A percentile compares a stretch with the other conserved stretches of the same genome.
Conservation (phyloP, 2,329 filamentous ascomycete genomes). For the Furcasterigmium sp. region DNA sequence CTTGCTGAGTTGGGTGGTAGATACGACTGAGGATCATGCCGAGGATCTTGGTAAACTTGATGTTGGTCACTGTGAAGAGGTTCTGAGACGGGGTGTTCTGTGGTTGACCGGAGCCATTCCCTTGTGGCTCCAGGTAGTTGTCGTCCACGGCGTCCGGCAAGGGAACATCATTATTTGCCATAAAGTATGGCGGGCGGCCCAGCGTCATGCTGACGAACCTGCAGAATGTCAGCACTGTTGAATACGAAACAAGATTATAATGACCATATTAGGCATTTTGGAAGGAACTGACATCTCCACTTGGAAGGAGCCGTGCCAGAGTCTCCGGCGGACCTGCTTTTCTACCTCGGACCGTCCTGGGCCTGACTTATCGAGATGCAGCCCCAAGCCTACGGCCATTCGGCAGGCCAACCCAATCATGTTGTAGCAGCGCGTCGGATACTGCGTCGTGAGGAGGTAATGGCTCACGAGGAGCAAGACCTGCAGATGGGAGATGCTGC, state of each 20-base stretch:
- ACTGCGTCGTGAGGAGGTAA: constrained; percentile 32
- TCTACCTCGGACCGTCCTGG: constrained; percentile 18
- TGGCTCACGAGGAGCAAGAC: constrained; percentile 30
- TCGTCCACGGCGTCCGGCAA: not conserved
- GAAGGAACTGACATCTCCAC: constrained; percentile 30
- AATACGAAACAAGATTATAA: too few species aligned
- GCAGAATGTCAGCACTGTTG: not conserved
- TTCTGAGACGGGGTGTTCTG: constrained; percentile 4
- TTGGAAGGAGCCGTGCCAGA: constrained; percentile 32
- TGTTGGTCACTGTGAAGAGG: constrained; percentile 13
- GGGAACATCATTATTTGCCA: not conserved
- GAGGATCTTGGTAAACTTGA: constrained; percentile 13
- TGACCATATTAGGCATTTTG: too few species aligned
- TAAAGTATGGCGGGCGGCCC: constrained; percentile 25
- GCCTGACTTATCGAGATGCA: constrained; percentile 24
- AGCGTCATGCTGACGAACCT: constrained; percentile 32
- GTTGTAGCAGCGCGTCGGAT: constrained; percentile 35
- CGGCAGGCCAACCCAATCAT: constrained; percentile 33
- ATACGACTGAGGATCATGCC: constrained; percentile 24
- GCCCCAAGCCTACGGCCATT: constrained; percentile 32
- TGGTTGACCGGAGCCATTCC: constrained; percentile 7
- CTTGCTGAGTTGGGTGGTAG: constrained; percentile 17
- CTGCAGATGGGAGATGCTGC: constrained; percentile 32
- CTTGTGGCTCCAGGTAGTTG: not conserved
- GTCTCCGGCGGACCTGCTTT: constrained; percentile 25